These are phyloP conservation scores for Ceratocystis diversiconidia DNA, from an alignment of 2,329 filamentous ascomycete species.

Conservation along the genomic window DNA sequence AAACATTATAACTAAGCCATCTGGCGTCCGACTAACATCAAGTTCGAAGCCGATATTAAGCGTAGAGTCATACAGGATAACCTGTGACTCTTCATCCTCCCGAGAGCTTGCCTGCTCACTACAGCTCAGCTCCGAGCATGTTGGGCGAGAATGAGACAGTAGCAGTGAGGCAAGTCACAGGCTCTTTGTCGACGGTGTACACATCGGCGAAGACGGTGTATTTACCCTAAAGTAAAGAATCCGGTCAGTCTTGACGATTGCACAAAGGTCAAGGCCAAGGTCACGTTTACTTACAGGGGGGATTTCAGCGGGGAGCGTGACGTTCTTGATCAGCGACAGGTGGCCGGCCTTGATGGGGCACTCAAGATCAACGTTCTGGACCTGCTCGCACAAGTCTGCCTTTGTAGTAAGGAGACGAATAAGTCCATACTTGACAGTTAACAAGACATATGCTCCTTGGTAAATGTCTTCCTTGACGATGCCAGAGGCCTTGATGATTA, in stretches of 20 bases:
- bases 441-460: constrained; percentile 63
- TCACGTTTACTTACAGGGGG: constrained; percentile 56
- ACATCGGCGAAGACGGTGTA: constrained; percentile 86
- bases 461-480: constrained; percentile 58
- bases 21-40: not conserved
- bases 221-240: constrained; percentile 48
- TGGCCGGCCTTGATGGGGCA: constrained; percentile 77
- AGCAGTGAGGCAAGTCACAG: constrained; percentile 78
- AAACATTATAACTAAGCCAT: not conserved
- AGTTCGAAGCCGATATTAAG: not conserved
- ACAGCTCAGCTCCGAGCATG: constrained; percentile 32
- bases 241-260: not conserved
- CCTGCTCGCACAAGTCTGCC: constrained; percentile 77
- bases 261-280: not conserved
- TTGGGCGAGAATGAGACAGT: constrained; percentile 45
- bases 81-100: not conserved
- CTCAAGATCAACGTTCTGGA: constrained; percentile 72
- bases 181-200: constrained; percentile 53
- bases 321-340: constrained; percentile 60
- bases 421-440: constrained; percentile 86
- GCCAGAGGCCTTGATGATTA: constrained; percentile 67
- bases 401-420: constrained; percentile 74
- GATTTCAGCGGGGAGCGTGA: constrained; percentile 74
- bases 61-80: not conserved
- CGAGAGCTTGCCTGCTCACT: constrained; percentile 7